Percentiles rank a stretch among this genome's conserved stretches.
These are phyloP conservation scores for Quercus engelmannii DNA, from an alignment of 306 rosid species.

Conservation along the genomic window DNA sequence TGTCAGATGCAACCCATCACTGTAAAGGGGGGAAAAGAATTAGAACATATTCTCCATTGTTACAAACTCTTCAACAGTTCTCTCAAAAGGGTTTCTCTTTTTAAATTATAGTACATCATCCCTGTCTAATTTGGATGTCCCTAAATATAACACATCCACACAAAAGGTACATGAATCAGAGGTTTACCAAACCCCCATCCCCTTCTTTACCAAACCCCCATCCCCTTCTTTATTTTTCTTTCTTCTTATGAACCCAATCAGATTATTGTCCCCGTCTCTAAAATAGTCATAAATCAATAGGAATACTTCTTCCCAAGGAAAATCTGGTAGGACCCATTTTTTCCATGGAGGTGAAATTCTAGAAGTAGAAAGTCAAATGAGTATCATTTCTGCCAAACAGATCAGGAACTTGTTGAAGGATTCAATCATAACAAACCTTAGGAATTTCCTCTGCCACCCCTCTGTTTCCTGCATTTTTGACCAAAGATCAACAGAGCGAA, in stretches of 20 bases:
- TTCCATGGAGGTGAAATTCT: background rate
- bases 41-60: background rate
- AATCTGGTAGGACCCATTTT: slow-evolving; percentile 2
- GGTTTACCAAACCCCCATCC: background rate
- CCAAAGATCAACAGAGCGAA: slow-evolving; percentile 68
- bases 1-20: slow-evolving; percentile 90
- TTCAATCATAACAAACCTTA: slow-evolving; percentile 52
- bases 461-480: slow-evolving; percentile 87
- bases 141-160: background rate
- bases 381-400: background rate
- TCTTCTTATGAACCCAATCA: background rate
- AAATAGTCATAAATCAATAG: background rate
- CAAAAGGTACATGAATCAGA: background rate
- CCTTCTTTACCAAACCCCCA: too few relatives aligned
- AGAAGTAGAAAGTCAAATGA: background rate
- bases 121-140: background rate
- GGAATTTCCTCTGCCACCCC: slow-evolving; percentile 79
- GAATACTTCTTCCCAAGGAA: background rate
- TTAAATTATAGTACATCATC: background rate
- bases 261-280: background rate
- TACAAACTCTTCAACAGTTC: slow-evolving; percentile 6
- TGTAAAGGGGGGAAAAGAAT: slow-evolving; percentile 23
- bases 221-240: too few relatives aligned
- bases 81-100: background rate
- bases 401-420: background rate